Base-by-base conservation (phyloP, 2,329 filamentous ascomycete species). In the Phialemoniopsis sp. region DNA sequence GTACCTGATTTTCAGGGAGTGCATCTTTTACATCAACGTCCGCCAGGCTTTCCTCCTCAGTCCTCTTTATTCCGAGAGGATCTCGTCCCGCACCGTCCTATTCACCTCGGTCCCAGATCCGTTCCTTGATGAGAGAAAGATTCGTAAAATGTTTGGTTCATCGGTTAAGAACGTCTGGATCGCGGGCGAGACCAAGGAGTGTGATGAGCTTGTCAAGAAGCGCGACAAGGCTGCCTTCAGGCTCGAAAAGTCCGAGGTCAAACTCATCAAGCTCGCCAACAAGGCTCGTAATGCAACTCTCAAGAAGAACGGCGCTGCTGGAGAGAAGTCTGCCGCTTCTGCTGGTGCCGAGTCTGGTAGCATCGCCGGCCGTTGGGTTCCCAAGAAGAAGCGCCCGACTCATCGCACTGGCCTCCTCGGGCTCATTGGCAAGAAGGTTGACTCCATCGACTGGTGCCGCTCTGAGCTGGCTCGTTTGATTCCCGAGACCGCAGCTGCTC, bases 11-110 rank as follows among this genome's bases (percentile, higher is more conserved):
- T 85, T 89, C 40, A 79, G 91, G 42, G 91, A 97, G 62, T 83
- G 80, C 57, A 85, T 97, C 51, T 95, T 84, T 73, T 95, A 88
- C 63, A 85, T 96, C 68, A 95, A 94, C 55, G 66, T 97, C 37
- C 86, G 90, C 46, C 91, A 97, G 64, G 91, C 91, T 0, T 96
- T 94, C 64, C 78, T 94, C 31, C 77, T 94, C 40, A 90, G 89
- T 10, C 89, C 89, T 10, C 72, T 87, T 35, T 94, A 94, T 58
- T 78, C 89, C 38, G 85, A 83, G 54, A 86, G 90, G 41, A 81
- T 96, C 34, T 96, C 91, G 3, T 91, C 90, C 3, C 82, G 89
- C 39, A 96, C 90, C 2, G 86, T 97, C 2, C 79, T 98, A 12
- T 89, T 95, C 61, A 85, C 89, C 3, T 85, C 87, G 3, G 89